phyloP scores from a whole-genome alignment of 768 basidiomycete species.

The Hemileccinum impolitum region DNA sequence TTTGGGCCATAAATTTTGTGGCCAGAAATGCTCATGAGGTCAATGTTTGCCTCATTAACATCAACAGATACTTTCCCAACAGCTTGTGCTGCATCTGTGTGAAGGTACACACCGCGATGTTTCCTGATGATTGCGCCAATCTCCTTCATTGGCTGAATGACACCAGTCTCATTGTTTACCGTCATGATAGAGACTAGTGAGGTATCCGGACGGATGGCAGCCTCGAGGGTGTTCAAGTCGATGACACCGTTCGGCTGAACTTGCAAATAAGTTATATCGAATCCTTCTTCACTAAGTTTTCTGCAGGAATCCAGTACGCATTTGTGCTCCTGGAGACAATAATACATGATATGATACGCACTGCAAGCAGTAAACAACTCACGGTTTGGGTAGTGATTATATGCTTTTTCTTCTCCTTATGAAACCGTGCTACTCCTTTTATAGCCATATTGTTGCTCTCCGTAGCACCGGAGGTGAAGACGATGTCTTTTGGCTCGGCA shows the following conservation, averaged over 20 bases:
- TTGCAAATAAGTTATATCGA: conserved; percentile 97
- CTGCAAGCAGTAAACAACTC: conserved; percentile 24
- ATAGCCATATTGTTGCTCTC: conserved; percentile 98
- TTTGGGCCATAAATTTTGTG: conserved; percentile 99
- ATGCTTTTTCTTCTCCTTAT: conserved; percentile 90
- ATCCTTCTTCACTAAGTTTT: conserved; percentile 93
- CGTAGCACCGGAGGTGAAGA: conserved; percentile 97
- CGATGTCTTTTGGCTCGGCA: conserved; percentile 90
- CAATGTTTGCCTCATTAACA: conserved; percentile 93
- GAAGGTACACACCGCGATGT: conserved; percentile 89
- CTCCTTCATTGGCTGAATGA: conserved; percentile 95
- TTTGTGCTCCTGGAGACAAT: conserved; percentile 82
- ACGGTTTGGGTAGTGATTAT: conserved; percentile 95
- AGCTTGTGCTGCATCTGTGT: conserved; percentile 97
- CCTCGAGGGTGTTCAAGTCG: conserved; percentile 73
- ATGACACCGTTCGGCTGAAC: conserved; percentile 85
- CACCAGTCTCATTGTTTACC: conserved; percentile 99
- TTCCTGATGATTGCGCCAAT: conserved; percentile 85
- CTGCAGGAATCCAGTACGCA: conserved; percentile 98
- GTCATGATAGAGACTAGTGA: conserved; percentile 97
- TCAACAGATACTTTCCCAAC: conserved; percentile 88
- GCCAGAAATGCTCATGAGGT: conserved; percentile 93
- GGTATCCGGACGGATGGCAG: conserved; percentile 88
- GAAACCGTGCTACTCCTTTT: conserved; percentile 94
- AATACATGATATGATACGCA: not conserved